These are phyloP conservation scores for Hypoxylon lienhwacheense DNA, from an alignment of 495 filamentous ascomycete genomes.

Conservation along the genomic window DNA sequence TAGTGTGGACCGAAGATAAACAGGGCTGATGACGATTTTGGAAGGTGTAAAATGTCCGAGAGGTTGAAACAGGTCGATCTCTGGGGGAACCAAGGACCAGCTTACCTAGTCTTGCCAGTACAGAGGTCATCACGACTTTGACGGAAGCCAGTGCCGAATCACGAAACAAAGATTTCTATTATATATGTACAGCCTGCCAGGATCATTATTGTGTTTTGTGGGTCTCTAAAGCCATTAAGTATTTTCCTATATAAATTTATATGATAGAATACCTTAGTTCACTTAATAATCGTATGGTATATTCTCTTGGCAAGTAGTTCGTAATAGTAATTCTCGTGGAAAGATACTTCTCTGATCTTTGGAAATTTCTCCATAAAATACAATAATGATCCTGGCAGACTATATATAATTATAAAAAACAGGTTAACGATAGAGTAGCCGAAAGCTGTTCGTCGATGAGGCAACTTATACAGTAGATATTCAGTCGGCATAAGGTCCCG, in stretches of 20 bases:
- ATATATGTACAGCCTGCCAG: no score
- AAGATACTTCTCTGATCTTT: no score
- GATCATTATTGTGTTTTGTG: no score
- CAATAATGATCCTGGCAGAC: no score
- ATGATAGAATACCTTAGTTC: no score
- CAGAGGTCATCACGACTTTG: slow-evolving; percentile 23
- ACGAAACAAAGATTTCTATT: slow-evolving; percentile 30
- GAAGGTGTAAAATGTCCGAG: slow-evolving; percentile 36
- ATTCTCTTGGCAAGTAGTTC: no score
- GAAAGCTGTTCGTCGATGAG: slow-evolving; percentile 11
- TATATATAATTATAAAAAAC: no score
- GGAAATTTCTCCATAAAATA: no score
- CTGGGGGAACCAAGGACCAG: slow-evolving; percentile 33
- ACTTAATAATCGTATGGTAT: no score
- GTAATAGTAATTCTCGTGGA: no score
- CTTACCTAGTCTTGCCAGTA: slow-evolving; percentile 8
- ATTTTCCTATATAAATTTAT: no score
- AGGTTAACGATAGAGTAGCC: slow-evolving; percentile 7
- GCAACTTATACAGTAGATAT: background rate
- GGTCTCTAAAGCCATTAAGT: no score
- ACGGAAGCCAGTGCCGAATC: slow-evolving; percentile 31
- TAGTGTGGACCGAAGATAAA: slow-evolving; percentile 13
- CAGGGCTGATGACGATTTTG: slow-evolving; percentile 29
- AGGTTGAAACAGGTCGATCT: slow-evolving; percentile 34
- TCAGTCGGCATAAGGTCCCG: slow-evolving; percentile 4